Conservation (phyloP, 768 basidiomycete genomes). For the Lactifluus piperatus region DNA sequence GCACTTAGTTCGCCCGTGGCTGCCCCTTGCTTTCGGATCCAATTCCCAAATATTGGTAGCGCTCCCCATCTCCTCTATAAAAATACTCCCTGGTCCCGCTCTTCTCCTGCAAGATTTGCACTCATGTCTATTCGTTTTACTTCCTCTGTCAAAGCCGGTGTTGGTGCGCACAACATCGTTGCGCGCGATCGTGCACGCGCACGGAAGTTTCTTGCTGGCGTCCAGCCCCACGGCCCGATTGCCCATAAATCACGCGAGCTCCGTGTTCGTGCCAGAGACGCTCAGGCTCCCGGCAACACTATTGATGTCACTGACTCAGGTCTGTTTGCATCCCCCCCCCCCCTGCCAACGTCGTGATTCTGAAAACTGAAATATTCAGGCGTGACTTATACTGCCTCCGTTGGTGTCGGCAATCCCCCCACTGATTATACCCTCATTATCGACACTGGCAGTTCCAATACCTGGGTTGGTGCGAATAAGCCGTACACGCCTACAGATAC, state of each 20-base stretch:
- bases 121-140: too few species aligned
- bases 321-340: constrained; percentile 15
- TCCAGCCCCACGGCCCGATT: constrained; percentile 46
- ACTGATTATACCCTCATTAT: constrained; percentile 46
- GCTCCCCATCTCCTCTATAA: too few species aligned
- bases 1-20: too few species aligned
- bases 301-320: constrained; percentile 53
- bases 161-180: too few species aligned
- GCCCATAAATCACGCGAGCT: constrained; percentile 25
- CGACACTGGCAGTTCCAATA: constrained; percentile 51
- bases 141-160: too few species aligned
- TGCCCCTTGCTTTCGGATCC: too few species aligned
- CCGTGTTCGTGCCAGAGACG: background rate
- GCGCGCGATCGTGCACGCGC: too few species aligned
- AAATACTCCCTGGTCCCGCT: too few species aligned
- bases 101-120: too few species aligned
- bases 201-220: constrained; percentile 29
- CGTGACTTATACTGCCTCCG: constrained; percentile 45
- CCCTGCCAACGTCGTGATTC: background rate
- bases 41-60: too few species aligned
- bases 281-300: constrained; percentile 24
- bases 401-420: constrained; percentile 44
- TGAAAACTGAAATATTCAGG: constrained; percentile 22
- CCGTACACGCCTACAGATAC: constrained; percentile 39
- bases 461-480: constrained; percentile 47